Evolutionary conservation across 2,329 filamentous ascomycete species (phyloP), one percentile per base, ranked within the genome.

Genomic region (Drechslerella coelobrocha): DNA sequence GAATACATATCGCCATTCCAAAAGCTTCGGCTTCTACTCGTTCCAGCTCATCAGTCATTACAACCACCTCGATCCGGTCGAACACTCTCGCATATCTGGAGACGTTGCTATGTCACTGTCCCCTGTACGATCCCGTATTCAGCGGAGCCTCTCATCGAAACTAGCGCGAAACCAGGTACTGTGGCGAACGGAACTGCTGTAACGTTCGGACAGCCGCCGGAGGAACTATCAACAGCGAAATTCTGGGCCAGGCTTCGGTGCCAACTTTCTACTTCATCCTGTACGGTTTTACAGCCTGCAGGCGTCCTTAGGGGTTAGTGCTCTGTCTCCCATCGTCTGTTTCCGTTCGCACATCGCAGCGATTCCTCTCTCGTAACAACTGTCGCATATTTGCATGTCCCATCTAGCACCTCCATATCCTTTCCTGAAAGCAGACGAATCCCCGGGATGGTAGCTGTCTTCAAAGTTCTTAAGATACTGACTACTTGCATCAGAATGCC

Each of bases 61-160:
- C 17, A 23, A 34, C 45, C 41, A 43, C 21, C 37, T 41, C n/a
- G n/a, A 17, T 31, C 24, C 21, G 26, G 50, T 51, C 6, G 29
- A 34, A 17, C 26, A 37, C 47, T 26, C n/a, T 29, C 45, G 34
- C 50, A n/a, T 31, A 51, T 37, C 51, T 6, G n/a, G 31, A 57
- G 50, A 65, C 61, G 52, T 41, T 68, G 63, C 60, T 61, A 61
- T 61, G 57, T 53, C 37, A 50, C 37, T 62, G 48, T 69, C 37
- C 24, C 29, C 31, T 21, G 19, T n/a, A 24, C 51, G 41, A 56
- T 23, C 31, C 34, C 52, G 31, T 24, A 57, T 47, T 45, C 51
- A 48, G 9, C 21, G 57, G 39, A 60, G 48, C 43, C 27, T 61
- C 55, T 21, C 47, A 45, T 62, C 65, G 57, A 59, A 62, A 41